Evolutionary conservation across 768 basidiomycete species (phyloP), one percentile per base, ranked within the genome.

Genomic region (Hygrocybe coccinea): DNA sequence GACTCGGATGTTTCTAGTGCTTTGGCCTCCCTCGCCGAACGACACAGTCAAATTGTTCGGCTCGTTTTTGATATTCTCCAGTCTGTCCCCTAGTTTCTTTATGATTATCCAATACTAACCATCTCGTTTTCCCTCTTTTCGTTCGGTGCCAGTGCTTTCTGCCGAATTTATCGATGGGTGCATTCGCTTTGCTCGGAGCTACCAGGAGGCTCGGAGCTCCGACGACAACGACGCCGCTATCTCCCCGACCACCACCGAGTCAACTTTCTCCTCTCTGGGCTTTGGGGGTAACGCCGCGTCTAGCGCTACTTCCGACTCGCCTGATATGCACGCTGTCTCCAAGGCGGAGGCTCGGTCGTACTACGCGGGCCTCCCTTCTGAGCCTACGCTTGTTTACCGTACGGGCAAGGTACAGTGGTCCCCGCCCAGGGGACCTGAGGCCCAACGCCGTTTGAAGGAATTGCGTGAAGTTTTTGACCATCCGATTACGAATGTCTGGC

Each of bases 401-500:
- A 69, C 63, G 29, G 67, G 69, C 47, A 63, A 63, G 59, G 56
- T 65, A 55, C n/a, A 59, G 59, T 69, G 69, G 67, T 62, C 41
- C 52, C 60, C 52, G 43, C 62, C 62, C 59, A 57, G 46, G 34
- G 59, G 56, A 58, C 59, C 61, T 38, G 59, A 64, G 51, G 56
- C 58, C 53, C 53, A 61, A 21, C 60, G 56, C 58, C 56, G 50
- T 56, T 58, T 59, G 57, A 72, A 70, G 62, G 71, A 72, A 64
- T 56, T 68, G 38, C 51, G 61, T 36, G 55, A 62, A 60, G 67
- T 73, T 59, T 69, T 67, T 60, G 58, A 21, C 49, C 71, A 73
- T 63, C 67, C 64, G 14, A 69, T 73, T 57, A 25, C 45, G 21
- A 58, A 61, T 49, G 56, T 68, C 54, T 74, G 71, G 72, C 29